A percentile compares a stretch with the other conserved stretches of the same genome.
phyloP scores from a whole-genome alignment of 345 rosid genomes.

The Gynandropsis gynandra region DNA sequence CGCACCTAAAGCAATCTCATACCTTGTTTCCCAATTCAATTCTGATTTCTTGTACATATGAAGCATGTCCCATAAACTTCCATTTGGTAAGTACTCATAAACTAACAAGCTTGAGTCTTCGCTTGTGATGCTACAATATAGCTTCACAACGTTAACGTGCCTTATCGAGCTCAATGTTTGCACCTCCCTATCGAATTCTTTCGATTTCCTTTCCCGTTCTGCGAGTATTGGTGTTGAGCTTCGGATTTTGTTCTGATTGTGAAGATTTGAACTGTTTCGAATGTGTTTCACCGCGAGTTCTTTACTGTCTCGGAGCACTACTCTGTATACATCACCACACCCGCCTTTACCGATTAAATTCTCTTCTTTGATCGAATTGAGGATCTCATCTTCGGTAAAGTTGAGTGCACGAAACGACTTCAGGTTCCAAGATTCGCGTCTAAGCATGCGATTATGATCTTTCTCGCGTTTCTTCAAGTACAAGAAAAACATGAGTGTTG shows the following conservation, averaged over 20 bases:
- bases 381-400: constrained; percentile 71
- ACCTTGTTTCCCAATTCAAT: constrained; percentile 76
- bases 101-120: constrained; percentile 88
- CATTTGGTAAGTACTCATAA: constrained; percentile 84
- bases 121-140: constrained; percentile 81
- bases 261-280: constrained; percentile 31
- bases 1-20: constrained; percentile 76
- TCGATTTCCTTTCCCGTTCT: constrained; percentile 34
- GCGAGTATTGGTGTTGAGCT: constrained; percentile 60
- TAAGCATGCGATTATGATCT: constrained; percentile 41
- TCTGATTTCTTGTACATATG: constrained; percentile 52
- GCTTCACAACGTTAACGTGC: constrained; percentile 93
- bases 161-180: constrained; percentile 82
- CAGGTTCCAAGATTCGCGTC: constrained; percentile 74
- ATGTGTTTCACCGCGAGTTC: constrained; percentile 88
- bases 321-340: constrained; percentile 77
- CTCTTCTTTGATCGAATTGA: constrained; percentile 78
- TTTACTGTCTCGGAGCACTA: constrained; percentile 46
- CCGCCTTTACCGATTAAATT: constrained; percentile 91
- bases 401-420: constrained; percentile 64
- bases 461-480: constrained; percentile 47
- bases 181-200: constrained; percentile 79
- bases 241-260: constrained; percentile 29
- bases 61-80: constrained; percentile 85
- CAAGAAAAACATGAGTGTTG: constrained; percentile 43